Conservation (phyloP, 148 eudicot genomes). For the Rheum nobile region DNA sequence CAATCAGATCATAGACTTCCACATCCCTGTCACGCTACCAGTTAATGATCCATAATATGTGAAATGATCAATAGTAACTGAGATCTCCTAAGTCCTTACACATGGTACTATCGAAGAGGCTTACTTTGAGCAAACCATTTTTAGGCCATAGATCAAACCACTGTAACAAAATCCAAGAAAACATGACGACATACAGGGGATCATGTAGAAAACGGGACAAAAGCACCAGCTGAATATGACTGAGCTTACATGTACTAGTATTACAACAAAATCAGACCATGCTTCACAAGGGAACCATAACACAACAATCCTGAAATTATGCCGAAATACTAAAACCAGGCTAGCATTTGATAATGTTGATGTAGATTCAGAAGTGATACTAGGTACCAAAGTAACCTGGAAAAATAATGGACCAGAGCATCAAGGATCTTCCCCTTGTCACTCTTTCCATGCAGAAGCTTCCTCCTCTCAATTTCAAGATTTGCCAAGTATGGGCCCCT, state of each 20-base stretch:
- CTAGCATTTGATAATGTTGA: neutral
- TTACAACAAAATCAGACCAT: neutral
- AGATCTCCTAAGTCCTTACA: neutral
- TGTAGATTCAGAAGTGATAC: neutral
- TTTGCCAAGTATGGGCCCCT: constrained; percentile 74
- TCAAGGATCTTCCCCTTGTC: constrained; percentile 49
- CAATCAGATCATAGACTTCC: neutral
- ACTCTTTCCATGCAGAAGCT: constrained; percentile 56
- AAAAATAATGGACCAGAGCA: constrained; percentile 53
- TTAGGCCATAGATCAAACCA: neutral
- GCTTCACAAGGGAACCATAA: neutral
- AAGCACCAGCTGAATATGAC: neutral
- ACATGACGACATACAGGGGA: neutral
- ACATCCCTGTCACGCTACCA: neutral
- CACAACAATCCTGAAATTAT: neutral
- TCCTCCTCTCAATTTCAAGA: constrained; percentile 85
- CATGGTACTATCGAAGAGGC: neutral
- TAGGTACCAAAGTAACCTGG: constrained; percentile 34
- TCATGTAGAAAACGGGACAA: neutral
- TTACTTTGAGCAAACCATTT: neutral
- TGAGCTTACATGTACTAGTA: neutral
- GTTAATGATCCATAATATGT: neutral
- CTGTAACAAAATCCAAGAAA: neutral
- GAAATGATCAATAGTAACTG: neutral
- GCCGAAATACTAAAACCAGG: neutral